Base-by-base conservation (phyloP, 495 filamentous ascomycete genomes). In the Recurvomyces mirabilis region DNA sequence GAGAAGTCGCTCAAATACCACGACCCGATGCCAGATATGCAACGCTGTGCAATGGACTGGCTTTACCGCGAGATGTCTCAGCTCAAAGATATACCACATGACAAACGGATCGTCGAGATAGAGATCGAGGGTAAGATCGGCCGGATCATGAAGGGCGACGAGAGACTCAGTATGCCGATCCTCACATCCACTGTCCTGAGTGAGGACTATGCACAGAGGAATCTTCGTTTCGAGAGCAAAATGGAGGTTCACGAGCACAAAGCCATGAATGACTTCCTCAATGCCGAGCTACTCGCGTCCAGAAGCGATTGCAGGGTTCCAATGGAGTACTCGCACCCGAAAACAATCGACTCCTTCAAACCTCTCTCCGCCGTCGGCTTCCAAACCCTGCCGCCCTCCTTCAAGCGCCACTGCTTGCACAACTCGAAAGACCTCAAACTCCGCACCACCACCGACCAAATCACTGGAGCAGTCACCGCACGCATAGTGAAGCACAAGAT, bases 111-210 rank as follows among this genome's bases (percentile, higher is more conserved):
- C 48, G 58, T 15, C 49, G 59, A 32, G 34, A 38, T 58, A 5
- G 88, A 95, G 61, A 82, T 95, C 43, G 88, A 95, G 64, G 88
- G 86, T 7, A 95, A 94, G 60, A 60, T 96, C 14, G 89, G 89
- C 38, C 78, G 73, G 31, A 61, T 94, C 13, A 73, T 93, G 30
- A 78, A 87, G 54, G 77, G 71, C 60, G 71, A 77, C 38, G 69
- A 79, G n/a, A 72, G 87, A 26, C 63, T 89, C 28, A 59, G 60
- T 2, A 56, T 89, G 15, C 77, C 78, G 5, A 66, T 91, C 9
- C 38, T 64, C 23, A 74, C 79, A 0, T 82, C 89, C 55, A 77
- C 71, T 34, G 63, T 93, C 12, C 57, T 94, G 37, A 68, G 64
- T 22, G 64, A 46, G 22, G 18, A 9, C n/a, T 46, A 34, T 32